These are phyloP conservation scores for Venturia pyrina DNA, from an alignment of 2,329 filamentous ascomycete species.

Conservation along the genomic window DNA sequence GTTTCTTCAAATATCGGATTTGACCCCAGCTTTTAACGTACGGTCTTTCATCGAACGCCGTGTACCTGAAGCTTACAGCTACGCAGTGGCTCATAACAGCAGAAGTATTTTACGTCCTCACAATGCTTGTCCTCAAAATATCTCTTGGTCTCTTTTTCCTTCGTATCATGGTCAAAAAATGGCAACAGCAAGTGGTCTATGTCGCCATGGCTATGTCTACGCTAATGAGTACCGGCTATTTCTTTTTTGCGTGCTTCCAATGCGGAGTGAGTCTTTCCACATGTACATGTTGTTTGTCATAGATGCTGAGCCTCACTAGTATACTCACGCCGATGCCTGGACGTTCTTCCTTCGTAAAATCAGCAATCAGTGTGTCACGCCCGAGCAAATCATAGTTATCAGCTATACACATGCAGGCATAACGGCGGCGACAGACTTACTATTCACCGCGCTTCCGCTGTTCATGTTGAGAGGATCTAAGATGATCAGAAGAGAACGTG, in stretches of 20 bases:
- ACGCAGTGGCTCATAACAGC: constrained; percentile 24
- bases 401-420: constrained; percentile 19
- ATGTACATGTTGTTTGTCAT: neutral
- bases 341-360: neutral
- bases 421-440: constrained; percentile 27
- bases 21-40: constrained; percentile 23
- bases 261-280: constrained; percentile 20
- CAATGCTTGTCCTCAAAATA: constrained; percentile 33
- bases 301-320: neutral
- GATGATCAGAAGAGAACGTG: constrained; percentile 30
- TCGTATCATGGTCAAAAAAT: constrained; percentile 31
- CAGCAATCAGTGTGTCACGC: constrained; percentile 9
- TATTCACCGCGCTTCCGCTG: constrained; percentile 29
- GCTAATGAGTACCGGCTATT: constrained; percentile 23
- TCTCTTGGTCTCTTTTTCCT: constrained; percentile 36
- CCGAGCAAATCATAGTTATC: constrained; percentile 6
- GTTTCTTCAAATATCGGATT: constrained; percentile 16
- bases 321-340: neutral
- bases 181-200: constrained; percentile 26
- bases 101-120: constrained; percentile 30
- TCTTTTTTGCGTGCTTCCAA: constrained; percentile 22
- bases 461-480: constrained; percentile 30
- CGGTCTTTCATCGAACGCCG: neutral
- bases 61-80: neutral
- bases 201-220: constrained; percentile 20